A percentile compares a stretch with the other conserved stretches of the same genome.
phyloP scores from a whole-genome alignment of 352 stramenopile genomes.

The Phytophthora ohioensis region DNA sequence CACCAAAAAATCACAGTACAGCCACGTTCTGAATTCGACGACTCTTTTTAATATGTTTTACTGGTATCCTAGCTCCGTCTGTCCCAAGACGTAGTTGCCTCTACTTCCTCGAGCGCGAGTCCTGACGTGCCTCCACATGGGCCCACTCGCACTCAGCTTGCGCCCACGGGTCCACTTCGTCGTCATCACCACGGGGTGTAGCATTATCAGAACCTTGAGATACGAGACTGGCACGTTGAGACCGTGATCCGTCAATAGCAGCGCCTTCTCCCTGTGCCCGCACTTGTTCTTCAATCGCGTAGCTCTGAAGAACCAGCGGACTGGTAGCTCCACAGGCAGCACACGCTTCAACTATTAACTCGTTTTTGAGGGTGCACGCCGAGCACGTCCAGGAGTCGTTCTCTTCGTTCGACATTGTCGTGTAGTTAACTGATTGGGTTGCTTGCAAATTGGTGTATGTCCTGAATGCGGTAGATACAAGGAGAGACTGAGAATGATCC shows the following conservation, averaged over 20 bases:
- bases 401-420: slow-evolving; percentile 39
- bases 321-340: slow-evolving; percentile 75
- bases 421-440: neutral
- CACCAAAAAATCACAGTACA: too few relatives aligned
- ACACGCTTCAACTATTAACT: slow-evolving; percentile 60
- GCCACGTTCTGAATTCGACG: neutral
- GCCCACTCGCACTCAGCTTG: slow-evolving; percentile 80
- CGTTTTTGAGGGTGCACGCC: slow-evolving; percentile 70
- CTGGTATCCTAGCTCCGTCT: too few relatives aligned
- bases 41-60: neutral
- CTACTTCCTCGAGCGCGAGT: slow-evolving; percentile 38
- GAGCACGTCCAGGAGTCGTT: slow-evolving; percentile 58
- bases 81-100: neutral
- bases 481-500: neutral
- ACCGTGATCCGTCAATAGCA: slow-evolving; percentile 16
- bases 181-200: slow-evolving; percentile 40
- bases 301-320: slow-evolving; percentile 71
- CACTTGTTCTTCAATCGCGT: slow-evolving; percentile 54
- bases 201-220: slow-evolving; percentile 52
- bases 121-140: slow-evolving; percentile 64
- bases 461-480: too few relatives aligned
- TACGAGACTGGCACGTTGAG: slow-evolving; percentile 35
- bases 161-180: slow-evolving; percentile 64
- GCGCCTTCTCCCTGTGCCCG: slow-evolving; percentile 9
- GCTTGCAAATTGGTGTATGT: slow-evolving; percentile 22